A percentile compares a stretch with the other conserved stretches of the same genome.
These are phyloP conservation scores for Sambucus nigra DNA, from an alignment of 129 eudicot species.

Conservation along the genomic window DNA sequence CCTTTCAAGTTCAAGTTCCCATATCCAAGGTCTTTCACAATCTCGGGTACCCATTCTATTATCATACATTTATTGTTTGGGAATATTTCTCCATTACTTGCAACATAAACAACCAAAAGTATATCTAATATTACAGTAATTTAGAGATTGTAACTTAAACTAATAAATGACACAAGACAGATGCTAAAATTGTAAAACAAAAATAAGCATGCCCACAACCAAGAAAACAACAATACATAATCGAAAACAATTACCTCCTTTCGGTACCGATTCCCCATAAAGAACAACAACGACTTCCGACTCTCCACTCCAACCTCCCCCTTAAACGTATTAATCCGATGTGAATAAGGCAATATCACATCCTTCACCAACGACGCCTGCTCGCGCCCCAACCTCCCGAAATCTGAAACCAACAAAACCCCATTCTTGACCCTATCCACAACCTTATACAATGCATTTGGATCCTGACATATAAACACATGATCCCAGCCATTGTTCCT, in stretches of 20 bases:
- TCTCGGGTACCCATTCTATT: too few species aligned
- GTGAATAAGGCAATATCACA: conserved; percentile 78
- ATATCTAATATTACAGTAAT: too few species aligned
- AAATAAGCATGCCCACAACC: neutral
- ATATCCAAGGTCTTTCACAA: too few species aligned
- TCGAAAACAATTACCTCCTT: conserved; percentile 59
- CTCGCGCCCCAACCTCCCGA: conserved; percentile 67
- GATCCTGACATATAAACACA: conserved; percentile 91
- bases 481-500: conserved; percentile 98
- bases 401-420: conserved; percentile 86
- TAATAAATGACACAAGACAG: neutral
- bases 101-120: too few species aligned
- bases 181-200: neutral
- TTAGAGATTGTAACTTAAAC: too few species aligned
- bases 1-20: too few species aligned
- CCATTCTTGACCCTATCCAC: conserved; percentile 78
- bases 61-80: too few species aligned
- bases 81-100: too few species aligned
- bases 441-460: conserved; percentile 86
- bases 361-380: conserved; percentile 90
- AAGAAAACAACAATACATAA: neutral
- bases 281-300: conserved; percentile 68
- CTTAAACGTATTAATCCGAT: conserved; percentile 57
- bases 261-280: conserved; percentile 91
- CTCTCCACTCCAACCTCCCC: conserved; percentile 66